Conservation (phyloP, 83 land plant genomes). For the Diphasiastrum complanatum region DNA sequence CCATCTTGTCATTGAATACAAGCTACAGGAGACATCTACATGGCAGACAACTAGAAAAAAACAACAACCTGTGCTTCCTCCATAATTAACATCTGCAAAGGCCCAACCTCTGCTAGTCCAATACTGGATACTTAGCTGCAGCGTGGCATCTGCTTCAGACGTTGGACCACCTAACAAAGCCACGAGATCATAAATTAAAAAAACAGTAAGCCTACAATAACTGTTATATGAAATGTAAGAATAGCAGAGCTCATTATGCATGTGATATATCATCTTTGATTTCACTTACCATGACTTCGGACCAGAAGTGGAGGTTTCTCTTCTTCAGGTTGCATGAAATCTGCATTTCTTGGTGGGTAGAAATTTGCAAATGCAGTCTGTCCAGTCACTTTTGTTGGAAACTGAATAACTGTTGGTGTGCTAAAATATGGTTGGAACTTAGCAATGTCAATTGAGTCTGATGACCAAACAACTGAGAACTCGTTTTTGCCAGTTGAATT, state of each 20-base stretch:
- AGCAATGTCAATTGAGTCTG: conserved; percentile 18
- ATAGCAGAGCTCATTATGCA: neutral
- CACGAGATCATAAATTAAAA: neutral
- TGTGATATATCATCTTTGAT: neutral
- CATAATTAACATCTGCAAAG: conserved; percentile 32
- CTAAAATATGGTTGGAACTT: conserved; percentile 25
- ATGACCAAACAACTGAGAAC: conserved; percentile 32
- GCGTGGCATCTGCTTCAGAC: conserved; percentile 16
- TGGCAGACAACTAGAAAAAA: conserved; percentile 8
- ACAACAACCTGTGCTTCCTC: conserved; percentile 32
- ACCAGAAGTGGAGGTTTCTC: conserved; percentile 36
- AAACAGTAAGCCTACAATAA: neutral
- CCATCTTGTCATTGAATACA: neutral
- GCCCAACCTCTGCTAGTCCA: conserved; percentile 40
- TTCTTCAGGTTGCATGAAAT: conserved; percentile 18
- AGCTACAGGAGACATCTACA: neutral
- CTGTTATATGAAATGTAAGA: neutral
- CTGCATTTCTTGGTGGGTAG: conserved; percentile 33
- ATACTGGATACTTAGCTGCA: conserved; percentile 23
- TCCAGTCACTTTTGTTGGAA: conserved; percentile 25
- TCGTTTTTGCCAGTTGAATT: conserved; percentile 6
- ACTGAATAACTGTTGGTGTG: conserved; percentile 30
- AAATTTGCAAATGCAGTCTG: conserved; percentile 36
- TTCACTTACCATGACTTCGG: conserved; percentile 32
- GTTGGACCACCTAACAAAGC: conserved; percentile 27